These are phyloP conservation scores for Ceriops zippeliana DNA, from an alignment of 345 rosid species.

Conservation along the genomic window DNA sequence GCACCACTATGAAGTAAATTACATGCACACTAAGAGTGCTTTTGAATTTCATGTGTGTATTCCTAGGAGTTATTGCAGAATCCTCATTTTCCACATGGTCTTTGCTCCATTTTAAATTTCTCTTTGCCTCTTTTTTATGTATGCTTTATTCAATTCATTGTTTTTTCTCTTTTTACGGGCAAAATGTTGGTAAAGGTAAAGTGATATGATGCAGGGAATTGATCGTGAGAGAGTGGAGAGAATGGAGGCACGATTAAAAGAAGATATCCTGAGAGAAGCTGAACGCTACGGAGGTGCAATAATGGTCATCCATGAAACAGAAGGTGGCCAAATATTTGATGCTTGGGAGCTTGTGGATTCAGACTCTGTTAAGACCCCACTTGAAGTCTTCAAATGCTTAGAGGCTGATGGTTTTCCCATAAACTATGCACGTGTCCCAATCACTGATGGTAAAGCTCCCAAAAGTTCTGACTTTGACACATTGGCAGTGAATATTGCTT, in stretches of 20 bases:
- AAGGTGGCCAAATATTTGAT: constrained; percentile 74
- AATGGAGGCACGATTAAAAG: constrained; percentile 96
- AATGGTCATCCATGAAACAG: constrained; percentile 95
- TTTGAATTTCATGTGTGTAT: neutral
- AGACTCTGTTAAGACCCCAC: constrained; percentile 82
- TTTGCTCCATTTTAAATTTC: constrained; percentile 5
- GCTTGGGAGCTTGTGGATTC: constrained; percentile 85
- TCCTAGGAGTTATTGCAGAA: neutral
- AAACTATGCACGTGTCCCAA: constrained; percentile 90
- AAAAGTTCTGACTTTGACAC: constrained; percentile 91
- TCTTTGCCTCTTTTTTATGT: neutral
- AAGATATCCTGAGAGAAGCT: constrained; percentile 91
- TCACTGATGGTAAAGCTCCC: constrained; percentile 98
- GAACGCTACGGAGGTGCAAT: constrained; percentile 78
- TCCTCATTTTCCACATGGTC: neutral
- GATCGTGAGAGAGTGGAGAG: constrained; percentile 89
- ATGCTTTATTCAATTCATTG: neutral
- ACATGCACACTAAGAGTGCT: neutral
- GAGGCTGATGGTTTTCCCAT: constrained; percentile 79
- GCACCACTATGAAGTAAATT: neutral
- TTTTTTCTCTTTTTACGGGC: neutral
- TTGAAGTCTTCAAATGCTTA: constrained; percentile 84
- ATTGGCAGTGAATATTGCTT: constrained; percentile 68
- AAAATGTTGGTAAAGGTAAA: constrained; percentile 10
- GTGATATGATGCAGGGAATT: constrained; percentile 61